These are phyloP conservation scores for Tothia fuscella DNA, from an alignment of 2,329 filamentous ascomycete genomes.

Conservation along the genomic window DNA sequence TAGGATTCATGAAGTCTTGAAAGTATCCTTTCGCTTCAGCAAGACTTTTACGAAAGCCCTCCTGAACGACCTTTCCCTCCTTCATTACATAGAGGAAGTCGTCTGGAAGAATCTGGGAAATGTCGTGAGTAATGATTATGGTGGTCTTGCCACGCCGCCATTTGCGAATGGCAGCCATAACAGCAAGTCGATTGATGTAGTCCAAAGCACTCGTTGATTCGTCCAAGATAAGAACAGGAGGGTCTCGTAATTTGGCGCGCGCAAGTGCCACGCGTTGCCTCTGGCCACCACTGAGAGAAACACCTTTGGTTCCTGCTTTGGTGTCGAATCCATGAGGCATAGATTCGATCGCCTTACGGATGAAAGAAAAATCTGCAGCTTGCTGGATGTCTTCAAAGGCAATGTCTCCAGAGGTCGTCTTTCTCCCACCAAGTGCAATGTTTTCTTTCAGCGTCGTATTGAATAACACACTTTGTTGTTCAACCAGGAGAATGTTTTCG, in stretches of 20 bases:
- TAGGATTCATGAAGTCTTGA: too few species aligned
- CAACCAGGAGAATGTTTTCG: constrained; percentile 65
- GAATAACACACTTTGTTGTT: constrained; percentile 73
- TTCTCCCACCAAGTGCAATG: constrained; percentile 64
- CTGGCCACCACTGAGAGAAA: constrained; percentile 71
- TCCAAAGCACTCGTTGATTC: constrained; percentile 84
- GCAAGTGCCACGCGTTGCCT: constrained; percentile 72
- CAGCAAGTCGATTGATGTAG: constrained; percentile 49
- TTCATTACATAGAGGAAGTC: constrained; percentile 79
- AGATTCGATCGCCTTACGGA: constrained; percentile 53
- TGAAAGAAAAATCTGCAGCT: constrained; percentile 55
- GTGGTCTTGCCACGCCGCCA: constrained; percentile 80
- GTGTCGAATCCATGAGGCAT: constrained; percentile 65
- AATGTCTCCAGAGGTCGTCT: constrained; percentile 14
- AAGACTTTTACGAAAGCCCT: constrained; percentile 52
- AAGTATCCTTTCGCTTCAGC: constrained; percentile 30
- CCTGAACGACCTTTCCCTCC: constrained; percentile 52
- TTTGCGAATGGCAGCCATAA: constrained; percentile 62
- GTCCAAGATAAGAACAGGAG: constrained; percentile 73
- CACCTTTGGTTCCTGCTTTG: constrained; percentile 55
- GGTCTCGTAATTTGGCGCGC: constrained; percentile 62
- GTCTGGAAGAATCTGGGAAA: constrained; percentile 56
- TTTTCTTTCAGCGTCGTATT: constrained; percentile 69
- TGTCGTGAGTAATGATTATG: constrained; percentile 85
- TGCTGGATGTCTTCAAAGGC: constrained; percentile 34